A percentile compares a stretch with the other conserved stretches of the same genome.
phyloP scores from a whole-genome alignment of 1,284 basidiomycete species.

The Cryptococcus maquisensis region DNA sequence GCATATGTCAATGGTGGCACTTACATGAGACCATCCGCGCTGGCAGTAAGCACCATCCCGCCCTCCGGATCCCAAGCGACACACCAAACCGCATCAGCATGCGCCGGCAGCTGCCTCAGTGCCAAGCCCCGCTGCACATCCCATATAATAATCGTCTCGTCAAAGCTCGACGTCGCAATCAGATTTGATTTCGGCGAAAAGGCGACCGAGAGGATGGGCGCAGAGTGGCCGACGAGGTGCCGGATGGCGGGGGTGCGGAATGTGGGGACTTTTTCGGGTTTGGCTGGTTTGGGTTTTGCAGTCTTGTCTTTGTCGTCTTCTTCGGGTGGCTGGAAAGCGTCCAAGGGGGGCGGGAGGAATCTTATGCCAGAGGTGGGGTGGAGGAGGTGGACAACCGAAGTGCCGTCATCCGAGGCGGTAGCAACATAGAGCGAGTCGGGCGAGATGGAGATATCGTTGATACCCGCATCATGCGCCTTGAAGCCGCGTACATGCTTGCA shows the following conservation, averaged over 20 bases:
- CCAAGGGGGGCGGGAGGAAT: neutral
- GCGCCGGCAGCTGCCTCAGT: slow-evolving; percentile 80
- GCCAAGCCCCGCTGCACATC: slow-evolving; percentile 80
- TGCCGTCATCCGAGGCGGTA: slow-evolving; percentile 85
- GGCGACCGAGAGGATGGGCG: slow-evolving; percentile 87
- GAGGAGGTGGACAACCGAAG: slow-evolving; percentile 60
- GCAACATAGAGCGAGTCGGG: slow-evolving; percentile 73
- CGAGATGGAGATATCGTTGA: slow-evolving; percentile 86
- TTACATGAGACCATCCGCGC: slow-evolving; percentile 94
- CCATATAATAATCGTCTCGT: slow-evolving; percentile 94
- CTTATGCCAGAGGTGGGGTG: slow-evolving; percentile 4
- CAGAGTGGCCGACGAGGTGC: slow-evolving; percentile 76
- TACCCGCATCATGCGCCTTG: slow-evolving; percentile 39
- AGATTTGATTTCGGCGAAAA: slow-evolving; percentile 86
- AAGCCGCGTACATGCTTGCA: slow-evolving; percentile 29
- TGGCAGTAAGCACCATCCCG: slow-evolving; percentile 84
- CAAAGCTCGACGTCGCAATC: slow-evolving; percentile 85
- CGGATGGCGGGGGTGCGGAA: slow-evolving; percentile 33
- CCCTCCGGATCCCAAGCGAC: slow-evolving; percentile 93
- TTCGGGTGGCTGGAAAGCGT: neutral
- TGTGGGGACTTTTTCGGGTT: neutral
- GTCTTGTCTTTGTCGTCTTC: neutral
- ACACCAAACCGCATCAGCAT: slow-evolving; percentile 92
- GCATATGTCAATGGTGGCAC: slow-evolving; percentile 41
- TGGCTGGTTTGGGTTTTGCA: neutral